Evolutionary conservation across 768 basidiomycete genomes (phyloP), one percentile per base, ranked within the genome.

Genomic region (Hemileccinum impolitum): DNA sequence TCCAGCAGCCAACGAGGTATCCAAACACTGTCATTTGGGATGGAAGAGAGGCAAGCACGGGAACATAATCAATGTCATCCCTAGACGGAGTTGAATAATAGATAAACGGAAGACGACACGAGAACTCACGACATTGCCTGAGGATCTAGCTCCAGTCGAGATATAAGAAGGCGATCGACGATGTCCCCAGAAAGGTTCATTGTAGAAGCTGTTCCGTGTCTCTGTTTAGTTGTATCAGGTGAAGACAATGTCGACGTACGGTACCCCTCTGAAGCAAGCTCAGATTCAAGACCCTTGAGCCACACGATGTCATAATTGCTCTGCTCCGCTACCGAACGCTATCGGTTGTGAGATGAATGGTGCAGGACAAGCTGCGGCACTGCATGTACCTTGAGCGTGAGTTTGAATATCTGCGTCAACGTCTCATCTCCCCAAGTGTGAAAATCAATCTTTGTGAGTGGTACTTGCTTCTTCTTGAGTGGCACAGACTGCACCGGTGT

Each of bases 1-100:
- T 93, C 95, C 95, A 99, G 60, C 88, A 87, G 17, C 87, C 87
- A 9, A 91, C 78, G 19, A 99, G 75, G 64, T 92, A 98, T 61
- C 96, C 91, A 51, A 95, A 92, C 0, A 82, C 76, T 0, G 94
- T 93, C 66, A 92, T 83, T 47, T 83, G 69, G 8, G 79, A 55
- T 9, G 93, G 91, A 15, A 97, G 72, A 19, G 86, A 87, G 3
- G 87, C 87, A 1, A 90, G 66, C 15, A 90, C 82, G 6, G 83
- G 72, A 31, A 85, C 70, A 63, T 81, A 87, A 18, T 89, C 87
- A n/a, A 85, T 65, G 55, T 90, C 88, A 61, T 84, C 82, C 43
- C 86, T 91, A 55, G 13, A 41, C 17, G 13, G 9, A 7, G 17
- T 8, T 38, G 39, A 34, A 38, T 46, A 32, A 37, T 38, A 25